Percentiles rank a stretch among this genome's conserved stretches.
These are phyloP conservation scores for Hymenoscyphus fraxineus DNA, from an alignment of 2,329 filamentous ascomycete genomes.

Conservation along the genomic window DNA sequence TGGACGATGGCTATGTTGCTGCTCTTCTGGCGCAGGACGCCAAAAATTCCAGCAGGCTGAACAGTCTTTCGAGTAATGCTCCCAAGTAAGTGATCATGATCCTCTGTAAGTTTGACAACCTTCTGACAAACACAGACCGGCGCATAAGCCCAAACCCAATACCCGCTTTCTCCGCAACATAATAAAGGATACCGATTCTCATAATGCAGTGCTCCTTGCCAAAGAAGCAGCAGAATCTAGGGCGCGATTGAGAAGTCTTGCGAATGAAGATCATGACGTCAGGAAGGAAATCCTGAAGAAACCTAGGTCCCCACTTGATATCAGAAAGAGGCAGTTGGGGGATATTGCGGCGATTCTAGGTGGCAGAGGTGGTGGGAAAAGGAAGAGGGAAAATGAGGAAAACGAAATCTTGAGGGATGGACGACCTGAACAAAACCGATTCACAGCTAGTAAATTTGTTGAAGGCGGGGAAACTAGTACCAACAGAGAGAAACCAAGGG, in stretches of 20 bases:
- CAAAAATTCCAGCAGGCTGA: constrained; percentile 42
- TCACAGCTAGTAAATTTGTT: constrained; percentile 20
- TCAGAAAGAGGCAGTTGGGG: constrained; percentile 55
- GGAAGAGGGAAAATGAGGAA: constrained; percentile 23
- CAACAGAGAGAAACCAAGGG: constrained; percentile 11
- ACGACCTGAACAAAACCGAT: background rate
- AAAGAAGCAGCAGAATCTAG: constrained; percentile 79
- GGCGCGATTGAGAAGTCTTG: constrained; percentile 63
- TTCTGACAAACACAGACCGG: constrained; percentile 27
- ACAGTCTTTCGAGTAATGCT: background rate
- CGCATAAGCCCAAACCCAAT: constrained; percentile 78
- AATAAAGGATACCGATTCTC: constrained; percentile 79
- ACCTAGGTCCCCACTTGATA: constrained; percentile 37
- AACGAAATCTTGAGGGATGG: constrained; percentile 2
- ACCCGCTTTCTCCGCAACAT: constrained; percentile 85
- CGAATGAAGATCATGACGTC: constrained; percentile 38
- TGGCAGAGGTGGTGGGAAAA: constrained; percentile 31
- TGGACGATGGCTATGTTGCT: constrained; percentile 77
- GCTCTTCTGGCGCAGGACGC: constrained; percentile 78
- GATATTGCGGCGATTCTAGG: constrained; percentile 57
- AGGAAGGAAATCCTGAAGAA: constrained; percentile 43
- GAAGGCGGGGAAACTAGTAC: background rate
- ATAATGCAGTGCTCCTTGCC: constrained; percentile 82
- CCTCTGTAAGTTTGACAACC: background rate
- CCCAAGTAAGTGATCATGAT: constrained; percentile 20